These are phyloP conservation scores for Yamadazyma pseudoaaseri DNA, from an alignment of 1,139 yeast genomes.

Conservation along the genomic window DNA sequence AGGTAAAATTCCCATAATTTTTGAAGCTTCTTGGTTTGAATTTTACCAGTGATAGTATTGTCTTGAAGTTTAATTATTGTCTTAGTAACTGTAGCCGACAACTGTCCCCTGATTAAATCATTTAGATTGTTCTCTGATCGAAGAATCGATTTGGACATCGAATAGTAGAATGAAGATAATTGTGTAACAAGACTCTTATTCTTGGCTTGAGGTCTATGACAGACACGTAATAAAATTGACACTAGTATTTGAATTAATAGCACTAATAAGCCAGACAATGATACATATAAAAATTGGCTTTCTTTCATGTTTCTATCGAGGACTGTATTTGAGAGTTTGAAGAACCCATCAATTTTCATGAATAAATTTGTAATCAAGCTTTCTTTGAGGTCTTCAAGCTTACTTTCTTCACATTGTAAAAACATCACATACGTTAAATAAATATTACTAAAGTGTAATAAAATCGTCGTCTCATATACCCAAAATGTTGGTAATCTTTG, in stretches of 20 bases:
- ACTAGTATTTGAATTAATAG: constrained; percentile 34
- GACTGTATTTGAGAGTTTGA: constrained; percentile 12
- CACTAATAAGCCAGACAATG: constrained; percentile 32
- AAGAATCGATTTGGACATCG: constrained; percentile 10
- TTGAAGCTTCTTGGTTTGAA: constrained; percentile 24
- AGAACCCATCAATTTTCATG: constrained; percentile 11
- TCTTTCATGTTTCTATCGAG: constrained; percentile 10
- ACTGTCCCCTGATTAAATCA: constrained; percentile 17
- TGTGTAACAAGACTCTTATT: constrained; percentile 13
- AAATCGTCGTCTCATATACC: constrained; percentile 26
- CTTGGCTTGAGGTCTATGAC: constrained; percentile 11
- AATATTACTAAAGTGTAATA: constrained; percentile 30
- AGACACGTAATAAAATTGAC: constrained; percentile 33
- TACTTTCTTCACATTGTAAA: constrained; percentile 36
- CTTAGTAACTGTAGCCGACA: constrained; percentile 18
- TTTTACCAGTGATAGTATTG: constrained; percentile 20
- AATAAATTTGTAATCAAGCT: constrained; percentile 21
- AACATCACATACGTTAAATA: constrained; percentile 31
- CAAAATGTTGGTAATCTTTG: constrained; percentile 16
- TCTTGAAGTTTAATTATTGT: constrained; percentile 16
- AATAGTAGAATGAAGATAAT: constrained; percentile 12
- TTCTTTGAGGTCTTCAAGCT: constrained; percentile 19
- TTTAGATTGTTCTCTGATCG: constrained; percentile 8
- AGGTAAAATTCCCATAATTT: constrained; percentile 45
- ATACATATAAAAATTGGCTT: constrained; percentile 26